phyloP scores from a whole-genome alignment of 2,329 filamentous ascomycete species.

The Talaromyces verruculosus region DNA sequence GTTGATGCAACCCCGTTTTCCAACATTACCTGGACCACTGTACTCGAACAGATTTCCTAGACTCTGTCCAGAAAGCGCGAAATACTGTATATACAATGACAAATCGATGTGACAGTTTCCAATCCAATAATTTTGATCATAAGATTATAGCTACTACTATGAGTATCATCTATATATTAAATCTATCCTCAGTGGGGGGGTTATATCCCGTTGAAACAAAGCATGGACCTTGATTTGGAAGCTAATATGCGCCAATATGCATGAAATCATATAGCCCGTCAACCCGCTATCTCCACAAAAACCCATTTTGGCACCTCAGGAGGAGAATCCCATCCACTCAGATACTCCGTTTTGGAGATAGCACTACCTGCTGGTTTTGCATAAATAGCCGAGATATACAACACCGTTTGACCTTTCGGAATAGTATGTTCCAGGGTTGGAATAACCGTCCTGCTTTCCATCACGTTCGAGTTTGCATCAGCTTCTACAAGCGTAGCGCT shows the following conservation, averaged over 20 bases:
- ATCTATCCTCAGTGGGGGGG: too few relatives aligned
- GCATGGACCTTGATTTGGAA: too few relatives aligned
- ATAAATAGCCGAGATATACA: neutral
- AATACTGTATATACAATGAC: neutral
- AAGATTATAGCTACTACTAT: too few relatives aligned
- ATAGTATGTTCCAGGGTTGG: neutral
- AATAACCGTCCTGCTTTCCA: neutral
- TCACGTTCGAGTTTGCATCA: neutral
- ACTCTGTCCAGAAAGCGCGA: neutral
- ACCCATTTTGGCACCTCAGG: slow-evolving; percentile 3
- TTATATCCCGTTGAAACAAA: too few relatives aligned
- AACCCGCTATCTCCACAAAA: neutral
- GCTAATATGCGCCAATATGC: too few relatives aligned
- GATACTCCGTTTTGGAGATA: neutral
- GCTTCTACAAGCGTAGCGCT: neutral
- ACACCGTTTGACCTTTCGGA: neutral
- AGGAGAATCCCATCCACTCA: neutral
- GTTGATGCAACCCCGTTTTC: neutral
- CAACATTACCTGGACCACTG: neutral
- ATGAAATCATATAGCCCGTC: too few relatives aligned
- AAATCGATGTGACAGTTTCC: neutral
- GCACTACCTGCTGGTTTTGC: neutral
- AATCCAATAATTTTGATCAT: neutral
- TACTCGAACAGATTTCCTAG: neutral
- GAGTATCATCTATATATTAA: too few relatives aligned